phyloP scores from a whole-genome alignment of 2,329 filamentous ascomycete species.

The Claviceps pazoutovae region DNA sequence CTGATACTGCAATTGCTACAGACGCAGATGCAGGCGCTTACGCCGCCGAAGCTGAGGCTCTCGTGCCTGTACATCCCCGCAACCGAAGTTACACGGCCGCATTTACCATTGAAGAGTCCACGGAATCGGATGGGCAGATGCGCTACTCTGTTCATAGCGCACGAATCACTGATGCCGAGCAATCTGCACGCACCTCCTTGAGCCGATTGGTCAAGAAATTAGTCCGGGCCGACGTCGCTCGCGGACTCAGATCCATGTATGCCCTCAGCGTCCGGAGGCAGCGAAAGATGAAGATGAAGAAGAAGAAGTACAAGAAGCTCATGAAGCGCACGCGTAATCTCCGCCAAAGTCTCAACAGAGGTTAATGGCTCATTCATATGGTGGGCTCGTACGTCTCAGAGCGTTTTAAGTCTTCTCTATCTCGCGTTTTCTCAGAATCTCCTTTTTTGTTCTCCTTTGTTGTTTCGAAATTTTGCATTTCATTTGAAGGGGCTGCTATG shows the following conservation, averaged over 20 bases:
- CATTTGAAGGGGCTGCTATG: constrained; percentile 10
- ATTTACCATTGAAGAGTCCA: constrained; percentile 54
- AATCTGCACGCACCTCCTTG: constrained; percentile 42
- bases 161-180: constrained; percentile 36
- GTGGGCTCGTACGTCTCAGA: neutral
- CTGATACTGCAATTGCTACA: constrained; percentile 14
- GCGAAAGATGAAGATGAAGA: constrained; percentile 98
- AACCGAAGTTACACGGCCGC: constrained; percentile 48
- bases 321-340: constrained; percentile 83
- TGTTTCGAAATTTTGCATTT: constrained; percentile 8
- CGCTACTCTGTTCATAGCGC: constrained; percentile 48
- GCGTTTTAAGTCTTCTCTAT: neutral
- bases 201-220: constrained; percentile 56
- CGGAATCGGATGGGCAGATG: constrained; percentile 43
- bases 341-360: constrained; percentile 68
- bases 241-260: constrained; percentile 46
- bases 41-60: constrained; percentile 17
- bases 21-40: constrained; percentile 24
- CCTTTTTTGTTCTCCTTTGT: neutral
- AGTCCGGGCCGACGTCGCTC: constrained; percentile 41
- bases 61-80: constrained; percentile 27
- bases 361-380: constrained; percentile 24
- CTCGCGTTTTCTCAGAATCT: neutral
- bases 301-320: constrained; percentile 99
- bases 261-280: constrained; percentile 86